Evolutionary conservation across 371 early-diverging fungal species (phyloP), one percentile per base, ranked within the genome.

Genomic region (Mortierella sp.): DNA sequence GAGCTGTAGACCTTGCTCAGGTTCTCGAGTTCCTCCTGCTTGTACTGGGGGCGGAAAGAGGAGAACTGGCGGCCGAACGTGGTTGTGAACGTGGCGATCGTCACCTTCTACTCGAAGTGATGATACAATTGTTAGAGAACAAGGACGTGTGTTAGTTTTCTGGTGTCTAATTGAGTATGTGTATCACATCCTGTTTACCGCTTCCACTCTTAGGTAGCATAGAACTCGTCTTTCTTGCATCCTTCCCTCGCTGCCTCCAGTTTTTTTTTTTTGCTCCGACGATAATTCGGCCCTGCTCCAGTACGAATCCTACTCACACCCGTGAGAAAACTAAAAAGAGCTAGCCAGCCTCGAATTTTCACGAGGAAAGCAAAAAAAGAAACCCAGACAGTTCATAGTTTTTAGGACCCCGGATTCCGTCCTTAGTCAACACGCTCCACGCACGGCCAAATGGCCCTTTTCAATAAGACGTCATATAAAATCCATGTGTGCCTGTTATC

Each of bases 51-150:
- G n/a, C 81, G 77, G 73, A 75, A 84, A 14, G 81, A 78, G 21
- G 84, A 84, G 72, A 84, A 84, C 46, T 84, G 77, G 41, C 84
- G 84, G 29, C 84, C 81, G 56, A 73, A 72, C 16, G 81, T 75
- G 41, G 84, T 65, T 24, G 78, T 78, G 78, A 84, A 75, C 10
- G 78, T 70, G 48, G 78, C 78, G 60, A 84, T 80, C 18, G 84
- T 84, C 63, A 78, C 75, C 32, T 78, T 70, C 84, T 83, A 68
- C 18, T 60, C 8, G 38, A 35, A 3, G 24, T 35, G 18, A 65
- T 27, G 27, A 10, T 51, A 6, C 5, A 41, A 41, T 41, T 10
- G 24, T n/a, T 32, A 2, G 49, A 10, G 11, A n/a, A 32, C 49
- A 24, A 60, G n/a, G 56, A 44, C 27, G 6, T 21, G 1, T 35